Base-by-base conservation (phyloP, 306 rosid species). In the Macrotyloma uniflorum region DNA sequence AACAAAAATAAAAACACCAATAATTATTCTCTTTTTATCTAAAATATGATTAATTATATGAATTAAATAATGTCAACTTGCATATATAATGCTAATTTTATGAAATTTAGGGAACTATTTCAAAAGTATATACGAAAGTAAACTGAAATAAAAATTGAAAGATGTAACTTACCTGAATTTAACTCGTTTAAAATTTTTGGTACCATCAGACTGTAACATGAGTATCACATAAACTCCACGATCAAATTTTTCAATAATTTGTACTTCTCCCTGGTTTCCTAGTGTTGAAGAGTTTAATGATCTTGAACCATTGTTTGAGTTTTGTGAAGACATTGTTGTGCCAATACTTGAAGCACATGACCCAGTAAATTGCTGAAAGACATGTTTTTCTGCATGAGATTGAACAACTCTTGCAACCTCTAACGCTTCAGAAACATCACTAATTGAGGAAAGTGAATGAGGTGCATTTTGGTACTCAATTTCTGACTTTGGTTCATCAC, bases 241-340 rank as follows among this genome's bases (percentile, higher is more conserved):
- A 67, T 84, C 98, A 40, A 95, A 95, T 71, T 87, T 90, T 85
- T 95, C 98, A 35, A 87, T 83, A 74, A 88, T 74, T 85, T 90
- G 89, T 53, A 55, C 77, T 80, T 89, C 92, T 76, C 74, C 88
- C 50, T 70, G 83, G 5, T 53, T 64, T 59, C 9, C 43, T 0
- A 2, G n/a, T 22, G 58, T 36, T 12, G 93, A 84, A 73, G 83
- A 32, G 24, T 81, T 83, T 2, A 50, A 53, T 38, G 89, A 81
- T 81, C 67, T 83, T 1, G 87, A 83, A 65, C 20, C 0, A 8
- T 62, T n/a, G 0, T 81, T 84, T 43, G 86, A 67, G 70, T 75
- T 84, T 74, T 80, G 87, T 40, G 79, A 81, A 80, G 80, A 35
- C 49, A 59, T 65, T 82, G 0, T 2, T 46, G 6, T 45, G 23